phyloP scores from a whole-genome alignment of 345 rosid genomes.

The Salix udensis region DNA sequence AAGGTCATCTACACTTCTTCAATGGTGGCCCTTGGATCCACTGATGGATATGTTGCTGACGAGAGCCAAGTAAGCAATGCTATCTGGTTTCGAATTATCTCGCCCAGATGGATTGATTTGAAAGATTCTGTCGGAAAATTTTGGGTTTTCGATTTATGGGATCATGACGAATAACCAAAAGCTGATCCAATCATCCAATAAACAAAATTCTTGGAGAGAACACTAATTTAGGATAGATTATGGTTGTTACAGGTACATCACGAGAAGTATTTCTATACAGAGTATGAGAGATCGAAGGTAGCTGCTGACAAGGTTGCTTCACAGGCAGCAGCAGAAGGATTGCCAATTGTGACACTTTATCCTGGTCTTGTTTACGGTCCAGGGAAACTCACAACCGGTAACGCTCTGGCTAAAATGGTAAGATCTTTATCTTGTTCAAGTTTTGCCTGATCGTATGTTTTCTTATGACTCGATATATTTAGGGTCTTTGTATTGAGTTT shows the following conservation, averaged over 20 bases:
- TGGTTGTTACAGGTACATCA: slow-evolving; percentile 43
- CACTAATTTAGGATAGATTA: background rate
- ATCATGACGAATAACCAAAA: too few relatives aligned
- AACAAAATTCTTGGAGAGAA: too few relatives aligned
- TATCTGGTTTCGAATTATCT: too few relatives aligned
- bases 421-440: background rate
- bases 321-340: slow-evolving; percentile 29
- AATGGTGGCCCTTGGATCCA: slow-evolving; percentile 69
- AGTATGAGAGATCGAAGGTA: slow-evolving; percentile 73
- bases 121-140: too few relatives aligned
- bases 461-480: too few relatives aligned
- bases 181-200: too few relatives aligned
- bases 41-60: slow-evolving; percentile 64
- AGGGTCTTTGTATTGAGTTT: too few relatives aligned
- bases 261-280: slow-evolving; percentile 67
- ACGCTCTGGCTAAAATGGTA: slow-evolving; percentile 67
- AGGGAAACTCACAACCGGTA: slow-evolving; percentile 78
- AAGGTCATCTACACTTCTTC: slow-evolving; percentile 73
- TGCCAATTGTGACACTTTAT: slow-evolving; percentile 60
- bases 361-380: slow-evolving; percentile 88
- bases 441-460: too few relatives aligned
- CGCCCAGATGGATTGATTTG: too few relatives aligned
- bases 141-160: too few relatives aligned
- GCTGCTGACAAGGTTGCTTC: slow-evolving; percentile 62
- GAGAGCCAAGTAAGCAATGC: slow-evolving; percentile 45